Percentiles rank a stretch among this genome's conserved stretches.
These are phyloP conservation scores for Alternaria hordeiaustralica DNA, from an alignment of 2,329 filamentous ascomycete genomes.

Conservation along the genomic window DNA sequence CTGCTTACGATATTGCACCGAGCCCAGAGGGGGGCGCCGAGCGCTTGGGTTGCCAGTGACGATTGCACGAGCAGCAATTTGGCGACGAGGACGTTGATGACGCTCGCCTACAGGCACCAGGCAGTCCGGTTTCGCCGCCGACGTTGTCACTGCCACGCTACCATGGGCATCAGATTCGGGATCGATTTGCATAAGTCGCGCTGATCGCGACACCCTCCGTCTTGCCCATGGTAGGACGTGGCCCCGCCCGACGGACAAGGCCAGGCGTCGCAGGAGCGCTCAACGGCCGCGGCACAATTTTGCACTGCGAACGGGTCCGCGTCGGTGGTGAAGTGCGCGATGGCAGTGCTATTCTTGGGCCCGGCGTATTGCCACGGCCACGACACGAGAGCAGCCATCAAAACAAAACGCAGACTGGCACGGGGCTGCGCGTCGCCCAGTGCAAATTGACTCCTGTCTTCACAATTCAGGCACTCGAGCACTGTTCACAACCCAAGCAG, in stretches of 20 bases:
- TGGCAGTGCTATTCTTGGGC: constrained; percentile 8
- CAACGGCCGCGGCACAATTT: constrained; percentile 33
- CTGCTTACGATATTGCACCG: constrained; percentile 27
- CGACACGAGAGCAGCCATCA: constrained; percentile 3
- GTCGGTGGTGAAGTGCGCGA: constrained; percentile 5
- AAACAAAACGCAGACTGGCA: not conserved
- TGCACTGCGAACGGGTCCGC: constrained; percentile 21
- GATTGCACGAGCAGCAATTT: constrained; percentile 23
- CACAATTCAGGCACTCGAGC: constrained; percentile 11
- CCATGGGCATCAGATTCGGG: constrained; percentile 16
- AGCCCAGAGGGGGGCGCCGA: constrained; percentile 25
- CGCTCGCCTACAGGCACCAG: constrained; percentile 12
- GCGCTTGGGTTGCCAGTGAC: constrained; percentile 28
- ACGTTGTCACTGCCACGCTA: constrained; percentile 24
- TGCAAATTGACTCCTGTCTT: constrained; percentile 21
- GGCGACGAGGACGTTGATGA: constrained; percentile 22
- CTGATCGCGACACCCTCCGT: constrained; percentile 22
- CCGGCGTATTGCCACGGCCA: not conserved
- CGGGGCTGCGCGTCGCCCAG: not conserved
- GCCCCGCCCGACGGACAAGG: constrained; percentile 9
- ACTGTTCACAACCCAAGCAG: not conserved
- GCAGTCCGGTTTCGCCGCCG: constrained; percentile 21
- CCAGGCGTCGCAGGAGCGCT: constrained; percentile 25
- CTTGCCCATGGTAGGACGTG: constrained; percentile 18
- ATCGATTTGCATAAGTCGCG: constrained; percentile 21